Evolutionary conservation across 2,329 filamentous ascomycete species (phyloP), one percentile per base, ranked within the genome.

Genomic region (Phaeophleospora eucalypticola): DNA sequence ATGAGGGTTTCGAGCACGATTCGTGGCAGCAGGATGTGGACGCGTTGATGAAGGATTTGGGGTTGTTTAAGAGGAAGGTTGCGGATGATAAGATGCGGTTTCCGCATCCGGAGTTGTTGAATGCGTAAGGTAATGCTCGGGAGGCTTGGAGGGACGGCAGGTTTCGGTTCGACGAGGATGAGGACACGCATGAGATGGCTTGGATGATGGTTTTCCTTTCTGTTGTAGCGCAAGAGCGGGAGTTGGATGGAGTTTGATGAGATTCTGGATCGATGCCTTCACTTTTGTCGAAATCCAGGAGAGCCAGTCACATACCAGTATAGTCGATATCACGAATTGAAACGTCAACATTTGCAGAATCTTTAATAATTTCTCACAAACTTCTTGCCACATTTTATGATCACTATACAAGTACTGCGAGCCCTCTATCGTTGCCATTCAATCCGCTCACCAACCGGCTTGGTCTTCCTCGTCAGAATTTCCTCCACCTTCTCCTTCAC

Each of bases 51-150:
- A 82, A 83, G 58, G 90, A 97, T 58, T 65, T 95, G 45, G 80
- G 79, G 21, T 66, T 91, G 63, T 94, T 95, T 71, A 85, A 85
- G 66, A 82, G 82, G 60, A 97, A 95, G 72, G 82, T 97, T 53
- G 83, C 81, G 4, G 89, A 93, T 59, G 93, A 97, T 65, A 80
- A 86, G 66, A 72, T 73, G 46, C 74, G 87, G 33, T 93, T 82
- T 48, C 54, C 55, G 41, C 51, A 49, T 46, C 48, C 46, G 14
- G 43, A 7, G 38, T 16, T 3, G 38, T 14, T 41, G 37, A n/a
- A n/a, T n/a, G n/a, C n/a, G n/a, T n/a, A n/a, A n/a, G n/a, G n/a
- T n/a, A n/a, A n/a, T n/a, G n/a, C n/a, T n/a, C n/a, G n/a, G n/a
- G n/a, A n/a, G n/a, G n/a, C n/a, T n/a, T n/a, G n/a, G n/a, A n/a